Conservation (phyloP, 768 basidiomycete genomes). For the Lactifluus piperatus region DNA sequence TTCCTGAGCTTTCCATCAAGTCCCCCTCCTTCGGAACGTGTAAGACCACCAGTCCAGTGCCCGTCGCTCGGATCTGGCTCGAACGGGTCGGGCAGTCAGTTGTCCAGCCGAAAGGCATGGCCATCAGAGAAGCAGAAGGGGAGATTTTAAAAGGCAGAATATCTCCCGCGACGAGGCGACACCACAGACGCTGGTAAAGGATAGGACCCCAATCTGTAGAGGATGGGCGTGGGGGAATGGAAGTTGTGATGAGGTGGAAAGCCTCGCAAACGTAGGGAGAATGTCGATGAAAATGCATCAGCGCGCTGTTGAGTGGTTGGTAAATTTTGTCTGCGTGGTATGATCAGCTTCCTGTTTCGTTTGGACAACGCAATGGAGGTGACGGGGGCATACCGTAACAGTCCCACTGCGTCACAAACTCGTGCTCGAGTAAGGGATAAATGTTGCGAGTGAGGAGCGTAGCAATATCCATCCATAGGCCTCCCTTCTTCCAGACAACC, state of each 20-base stretch:
- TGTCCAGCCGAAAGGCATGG: constrained; percentile 85
- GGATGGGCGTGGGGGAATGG: constrained; percentile 59
- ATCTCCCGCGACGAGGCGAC: constrained; percentile 64
- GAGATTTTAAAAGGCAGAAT: constrained; percentile 83
- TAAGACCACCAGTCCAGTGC: constrained; percentile 61
- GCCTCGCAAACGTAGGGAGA: constrained; percentile 98
- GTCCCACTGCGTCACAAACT: constrained; percentile 99
- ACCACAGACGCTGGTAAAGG: constrained; percentile 87
- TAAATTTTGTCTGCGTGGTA: constrained; percentile 15
- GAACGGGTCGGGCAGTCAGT: constrained; percentile 91
- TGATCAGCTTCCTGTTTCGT: background rate
- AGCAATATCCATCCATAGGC: constrained; percentile 98
- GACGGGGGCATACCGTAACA: constrained; percentile 67
- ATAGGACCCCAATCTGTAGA: constrained; percentile 92
- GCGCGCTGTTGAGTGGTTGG: constrained; percentile 68
- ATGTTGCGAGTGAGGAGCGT: constrained; percentile 84
- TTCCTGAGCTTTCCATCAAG: constrained; percentile 54
- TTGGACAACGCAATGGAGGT: background rate
- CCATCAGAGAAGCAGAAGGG: constrained; percentile 96
- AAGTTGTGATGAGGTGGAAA: constrained; percentile 68
- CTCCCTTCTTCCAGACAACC: constrained; percentile 83
- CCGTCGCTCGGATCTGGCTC: constrained; percentile 34
- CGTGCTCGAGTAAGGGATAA: constrained; percentile 79
- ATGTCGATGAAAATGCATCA: constrained; percentile 86
- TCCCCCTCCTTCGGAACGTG: constrained; percentile 50